Percentiles rank a stretch among this genome's conserved stretches.
These are phyloP conservation scores for Kodamaea laetipori DNA, from an alignment of 805 yeast species.

Conservation along the genomic window DNA sequence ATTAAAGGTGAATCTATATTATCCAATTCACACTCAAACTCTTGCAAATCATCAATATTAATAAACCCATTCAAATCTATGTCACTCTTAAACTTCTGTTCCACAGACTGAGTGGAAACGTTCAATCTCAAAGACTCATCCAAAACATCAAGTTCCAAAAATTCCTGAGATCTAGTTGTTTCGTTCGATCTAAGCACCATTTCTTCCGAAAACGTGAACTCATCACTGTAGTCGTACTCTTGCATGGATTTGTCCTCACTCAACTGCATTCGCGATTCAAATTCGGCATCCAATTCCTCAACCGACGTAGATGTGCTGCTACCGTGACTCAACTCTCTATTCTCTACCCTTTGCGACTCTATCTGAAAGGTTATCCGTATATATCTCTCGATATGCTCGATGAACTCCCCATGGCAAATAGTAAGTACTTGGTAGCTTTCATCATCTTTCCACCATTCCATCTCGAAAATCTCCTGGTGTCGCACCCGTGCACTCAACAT, in stretches of 20 bases:
- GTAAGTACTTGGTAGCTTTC: slow-evolving; percentile 31
- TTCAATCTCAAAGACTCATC: too few relatives aligned
- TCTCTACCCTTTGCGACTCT: slow-evolving; percentile 14
- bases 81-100: slow-evolving; percentile 3
- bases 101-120: neutral
- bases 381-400: slow-evolving; percentile 30
- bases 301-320: neutral
- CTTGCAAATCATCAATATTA: slow-evolving; percentile 14
- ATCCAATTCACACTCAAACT: slow-evolving; percentile 14
- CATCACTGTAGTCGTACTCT: slow-evolving; percentile 17
- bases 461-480: slow-evolving; percentile 5
- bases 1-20: slow-evolving; percentile 3
- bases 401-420: slow-evolving; percentile 29
- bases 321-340: slow-evolving; percentile 14
- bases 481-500: slow-evolving; percentile 18
- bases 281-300: neutral
- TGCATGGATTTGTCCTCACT: slow-evolving; percentile 17
- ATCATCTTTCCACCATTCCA: slow-evolving; percentile 19
- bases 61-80: slow-evolving; percentile 11
- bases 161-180: slow-evolving; percentile 24
- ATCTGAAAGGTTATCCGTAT: slow-evolving; percentile 17
- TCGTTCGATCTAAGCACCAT: slow-evolving; percentile 26
- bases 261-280: neutral
- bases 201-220: slow-evolving; percentile 19
- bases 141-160: too few relatives aligned